Evolutionary conservation across 768 basidiomycete genomes (phyloP), one percentile per base, ranked within the genome.

Genomic region (Leccinum obscurum): DNA sequence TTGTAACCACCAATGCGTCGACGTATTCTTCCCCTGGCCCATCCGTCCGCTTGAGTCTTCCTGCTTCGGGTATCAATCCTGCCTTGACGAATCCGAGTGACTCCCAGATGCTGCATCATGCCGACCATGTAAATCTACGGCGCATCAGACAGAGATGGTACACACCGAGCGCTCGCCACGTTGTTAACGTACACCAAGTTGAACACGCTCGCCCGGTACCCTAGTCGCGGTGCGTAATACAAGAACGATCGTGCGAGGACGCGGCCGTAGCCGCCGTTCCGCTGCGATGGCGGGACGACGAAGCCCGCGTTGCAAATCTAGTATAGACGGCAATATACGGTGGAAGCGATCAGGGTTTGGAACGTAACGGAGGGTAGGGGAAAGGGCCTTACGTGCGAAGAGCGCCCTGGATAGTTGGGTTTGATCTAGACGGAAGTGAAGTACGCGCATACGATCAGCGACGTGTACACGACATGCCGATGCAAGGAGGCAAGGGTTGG

Each of bases 251-350:
- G 81, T 3, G 90, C 93, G 39, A 98, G 83, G 7, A 83, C 77
- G 46, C 77, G 75, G 17, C 94, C 95, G 66, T 89, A 85, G 32
- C 89, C 86, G 37, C 78, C 75, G 3, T 85, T 85, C 26, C 92
- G 82, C 34, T 86, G 84, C 0, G 67, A 67, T 6, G 83, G 79
- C 22, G 88, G 84, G 7, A 95, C 87, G 37, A 96, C 78, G 75
- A 97, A 97, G 3, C 95, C 95, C 4, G 84, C 93, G 66, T 96
- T 97, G 76, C 92, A 93, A 61, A 90, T 90, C 88, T 92, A 37
- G 41, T 35, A 35, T 35, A 35, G 13, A 14, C 34, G 34, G 34
- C 41, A 51, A 15, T 17, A 41, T 14, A 14, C 8, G 50, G 41
- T 44, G 54, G 22, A 41, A 44, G 41, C 22, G 54, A 49, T 30